Evolutionary conservation across 495 filamentous ascomycete genomes (phyloP), one percentile per base, ranked within the genome.

Genomic region (Staphylotrichum longicolle): DNA sequence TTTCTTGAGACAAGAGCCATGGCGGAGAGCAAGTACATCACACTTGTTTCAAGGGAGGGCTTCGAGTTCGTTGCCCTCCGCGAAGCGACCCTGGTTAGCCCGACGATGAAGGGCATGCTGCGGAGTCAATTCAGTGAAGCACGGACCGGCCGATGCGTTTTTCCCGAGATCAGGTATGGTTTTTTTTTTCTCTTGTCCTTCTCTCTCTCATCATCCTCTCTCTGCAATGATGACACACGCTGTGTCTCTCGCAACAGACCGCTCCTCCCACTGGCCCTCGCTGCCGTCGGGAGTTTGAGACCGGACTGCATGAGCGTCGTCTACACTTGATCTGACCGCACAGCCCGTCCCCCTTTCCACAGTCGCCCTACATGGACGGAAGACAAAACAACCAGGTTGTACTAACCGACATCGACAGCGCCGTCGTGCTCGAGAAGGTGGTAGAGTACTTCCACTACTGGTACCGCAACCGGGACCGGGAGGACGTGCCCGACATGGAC

Each of bases 361-460:
- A 47, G 8, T 44, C 54, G 35, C 41, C 8, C 27, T 0, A 34
- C 12, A n/a, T 5, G 4, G 15, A 45, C 2, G 8, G 33, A 53
- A 10, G 33, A 8, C 35, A 39, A 2, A 12, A n/a, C 20, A 10
- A 10, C 14, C 37, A 35, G 27, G 11, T 30, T 14, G 53, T 51
- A 42, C 57, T 54, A 61, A 64, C 50, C n/a, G 27, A 60, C 46
- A 44, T 14, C 15, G 37, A 6, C 65, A 96, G 91, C 70, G 91
- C 87, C 49, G 68, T 88, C 14, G 84, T 97, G 33, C 84, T 98
- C 3, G 92, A 96, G 70, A 93, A 92, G 74, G 88, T 96, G 42
- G 91, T 85, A 72, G 90, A 96, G 76, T 96, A 96, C 75, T 88
- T 95, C 62, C 89, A 90, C 64, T 96, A 93, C 77, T 88, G 89